Evolutionary conservation across 2,329 filamentous ascomycete species (phyloP), one percentile per base, ranked within the genome.

Genomic region (Ramularia endophylla): DNA sequence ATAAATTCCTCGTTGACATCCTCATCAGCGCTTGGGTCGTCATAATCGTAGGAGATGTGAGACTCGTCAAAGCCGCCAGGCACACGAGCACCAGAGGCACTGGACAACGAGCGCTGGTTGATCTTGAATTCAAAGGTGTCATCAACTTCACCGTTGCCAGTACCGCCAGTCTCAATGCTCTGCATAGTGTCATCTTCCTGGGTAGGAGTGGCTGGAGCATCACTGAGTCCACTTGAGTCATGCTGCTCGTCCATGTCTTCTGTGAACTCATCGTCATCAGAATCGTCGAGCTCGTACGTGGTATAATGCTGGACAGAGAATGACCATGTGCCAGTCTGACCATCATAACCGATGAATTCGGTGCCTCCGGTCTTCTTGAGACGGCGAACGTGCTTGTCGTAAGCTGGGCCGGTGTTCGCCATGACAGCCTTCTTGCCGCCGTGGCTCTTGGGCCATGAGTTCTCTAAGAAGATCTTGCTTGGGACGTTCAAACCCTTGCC

Each of bases 271-370:
- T 81, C 78, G 29, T 85, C 74, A 20, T 74, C 69, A 30, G 67
- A 67, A 29, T 86, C 87, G 50, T 90, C 84, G 40, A 97, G 74
- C 29, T 85, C 89, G 60, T 98, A 98, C 1, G 88, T 95, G 1
- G 90, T 97, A 64, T 94, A 98, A 64, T 98, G 92, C 57, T 90
- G 81, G n/a, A 98, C 92, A 8, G 73, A 80, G 69, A 98, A 98
- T 11, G 78, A 78, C 94, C 94, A 98, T 34, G 85, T 77, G 38
- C 90, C 92, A 38, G 81, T 88, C 1, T 86, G 74, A 43, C 74
- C 71, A 50, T 94, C 77, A 63, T 95, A 98, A 55, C 75, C 74
- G 54, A 89, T 73, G 56, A 95, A 97, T 3, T 80, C 79, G 0
- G 92, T 97, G 61, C 87, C 83, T 7, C 71, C 69, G 27, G 95